These are phyloP conservation scores for Phellinidium pouzarii DNA, from an alignment of 1,284 basidiomycete species.

Conservation along the genomic window DNA sequence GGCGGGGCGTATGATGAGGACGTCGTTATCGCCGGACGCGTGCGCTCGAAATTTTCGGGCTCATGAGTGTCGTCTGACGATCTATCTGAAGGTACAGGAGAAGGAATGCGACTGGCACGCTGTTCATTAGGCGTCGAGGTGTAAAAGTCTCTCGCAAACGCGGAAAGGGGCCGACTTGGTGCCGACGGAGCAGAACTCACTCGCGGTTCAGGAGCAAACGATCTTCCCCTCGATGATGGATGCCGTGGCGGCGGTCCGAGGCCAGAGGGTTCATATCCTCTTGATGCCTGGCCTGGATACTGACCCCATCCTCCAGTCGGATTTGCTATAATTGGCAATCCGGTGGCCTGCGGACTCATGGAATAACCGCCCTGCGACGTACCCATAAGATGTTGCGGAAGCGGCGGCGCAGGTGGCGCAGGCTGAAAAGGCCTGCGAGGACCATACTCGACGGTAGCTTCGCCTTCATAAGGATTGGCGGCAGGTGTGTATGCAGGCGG, in stretches of 20 bases:
- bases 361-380: background rate
- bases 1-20: constrained; percentile 22
- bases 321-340: constrained; percentile 1
- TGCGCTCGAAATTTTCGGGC: constrained; percentile 12
- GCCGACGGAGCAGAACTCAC: constrained; percentile 18
- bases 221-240: constrained; percentile 16
- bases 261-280: background rate
- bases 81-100: constrained; percentile 7
- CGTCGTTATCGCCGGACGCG: background rate
- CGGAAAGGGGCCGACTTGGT: constrained; percentile 31
- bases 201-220: constrained; percentile 12
- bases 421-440: constrained; percentile 56
- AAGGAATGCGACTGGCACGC: background rate
- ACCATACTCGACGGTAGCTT: constrained; percentile 53
- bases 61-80: constrained; percentile 1
- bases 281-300: constrained; percentile 7
- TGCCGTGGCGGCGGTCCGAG: constrained; percentile 22
- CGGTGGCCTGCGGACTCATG: constrained; percentile 12
- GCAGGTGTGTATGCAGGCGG: constrained; percentile 62
- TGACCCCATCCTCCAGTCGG: constrained; percentile 10
- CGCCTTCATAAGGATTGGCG: constrained; percentile 47
- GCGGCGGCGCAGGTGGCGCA: constrained; percentile 28
- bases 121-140: constrained; percentile 24
- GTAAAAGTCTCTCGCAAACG: constrained; percentile 54
- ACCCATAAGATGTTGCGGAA: constrained; percentile 10